Percentiles rank a stretch among this genome's conserved stretches.
phyloP scores from a whole-genome alignment of 805 yeast species.

The Nakazawaea peltata region DNA sequence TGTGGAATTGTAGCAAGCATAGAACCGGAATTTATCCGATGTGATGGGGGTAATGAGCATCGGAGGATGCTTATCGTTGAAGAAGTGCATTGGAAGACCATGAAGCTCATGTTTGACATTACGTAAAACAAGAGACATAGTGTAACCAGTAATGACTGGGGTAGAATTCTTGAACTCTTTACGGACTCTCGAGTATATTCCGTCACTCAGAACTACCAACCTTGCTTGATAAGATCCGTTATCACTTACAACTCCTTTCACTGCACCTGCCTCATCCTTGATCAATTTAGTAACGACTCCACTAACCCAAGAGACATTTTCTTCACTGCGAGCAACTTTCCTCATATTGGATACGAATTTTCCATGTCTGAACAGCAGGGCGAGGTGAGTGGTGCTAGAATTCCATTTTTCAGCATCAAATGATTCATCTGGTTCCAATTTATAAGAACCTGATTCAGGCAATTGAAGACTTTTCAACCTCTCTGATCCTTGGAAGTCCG shows the following conservation, averaged over 20 bases:
- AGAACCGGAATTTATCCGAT: constrained; percentile 72
- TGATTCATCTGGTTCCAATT: constrained; percentile 35
- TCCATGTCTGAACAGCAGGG: constrained; percentile 93
- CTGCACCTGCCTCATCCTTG: constrained; percentile 40
- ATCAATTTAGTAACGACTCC: constrained; percentile 71
- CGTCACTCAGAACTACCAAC: constrained; percentile 79
- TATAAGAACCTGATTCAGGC: constrained; percentile 9
- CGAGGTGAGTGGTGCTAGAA: constrained; percentile 46
- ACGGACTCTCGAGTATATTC: constrained; percentile 89
- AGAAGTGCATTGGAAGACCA: constrained; percentile 65
- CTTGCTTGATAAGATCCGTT: constrained; percentile 47
- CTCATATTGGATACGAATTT: constrained; percentile 75
- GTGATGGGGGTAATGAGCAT: constrained; percentile 83
- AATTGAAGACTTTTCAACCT: constrained; percentile 38
- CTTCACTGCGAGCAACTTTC: constrained; percentile 54
- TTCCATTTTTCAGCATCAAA: constrained; percentile 48
- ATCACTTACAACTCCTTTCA: constrained; percentile 65
- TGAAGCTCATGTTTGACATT: too few relatives aligned
- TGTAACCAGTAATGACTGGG: constrained; percentile 73
- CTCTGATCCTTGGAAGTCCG: constrained; percentile 46
- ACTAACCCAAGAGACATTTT: constrained; percentile 70
- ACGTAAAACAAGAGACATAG: constrained; percentile 72
- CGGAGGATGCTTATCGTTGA: constrained; percentile 77
- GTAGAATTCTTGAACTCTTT: constrained; percentile 49
- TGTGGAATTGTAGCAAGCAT: constrained; percentile 76